Evolutionary conservation across 495 filamentous ascomycete species (phyloP), one percentile per base, ranked within the genome.

Genomic region (Neurospora sp.): DNA sequence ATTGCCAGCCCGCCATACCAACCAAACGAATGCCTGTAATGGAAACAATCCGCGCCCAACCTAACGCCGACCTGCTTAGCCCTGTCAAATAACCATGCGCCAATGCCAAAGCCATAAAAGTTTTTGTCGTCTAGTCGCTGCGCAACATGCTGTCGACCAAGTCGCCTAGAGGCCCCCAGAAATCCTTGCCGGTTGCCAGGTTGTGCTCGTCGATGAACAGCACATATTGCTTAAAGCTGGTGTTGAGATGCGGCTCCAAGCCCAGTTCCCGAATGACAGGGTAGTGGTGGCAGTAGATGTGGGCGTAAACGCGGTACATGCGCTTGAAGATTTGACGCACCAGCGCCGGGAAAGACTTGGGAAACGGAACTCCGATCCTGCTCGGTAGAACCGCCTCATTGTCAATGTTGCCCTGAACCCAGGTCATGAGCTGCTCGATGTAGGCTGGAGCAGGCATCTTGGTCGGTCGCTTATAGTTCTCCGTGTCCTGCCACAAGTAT

Each of bases 261-360:
- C 96, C 96, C 37, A 99, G 89, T 76, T 97, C 94, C 39, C 97
- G 91, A 70, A 99, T 91, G 62, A 99, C 96, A 19, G 94, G 94
- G 83, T 99, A 99, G 84, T 99, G 96, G 82, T 99, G 96, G 87
- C 96, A 99, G 88, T 99, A 99, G 77, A 99, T 97, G 82, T 99
- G 96, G 43, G 96, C 96, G 83, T 99, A 99, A 70, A 99, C 95
- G 73, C 96, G 92, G 83, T 98, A 99, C 82, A 99, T 90, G 76
- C 96, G 92, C 87, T 99, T 99, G 88, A 98, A 97, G 76, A 99
- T 91, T 85, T 97, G 94, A 71, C 93, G 91, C 69, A 97, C 88
- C 71, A 96, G 89, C 73, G 90, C 85, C 42, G 93, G 90, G 83
- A 99, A 99, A 17, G 89, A 90, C 81, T 97, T 97, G 48, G 96